Percentiles rank a stretch among this genome's conserved stretches.
These are phyloP conservation scores for Stagonosporopsis tanaceti DNA, from an alignment of 2,329 filamentous ascomycete genomes.

Conservation along the genomic window DNA sequence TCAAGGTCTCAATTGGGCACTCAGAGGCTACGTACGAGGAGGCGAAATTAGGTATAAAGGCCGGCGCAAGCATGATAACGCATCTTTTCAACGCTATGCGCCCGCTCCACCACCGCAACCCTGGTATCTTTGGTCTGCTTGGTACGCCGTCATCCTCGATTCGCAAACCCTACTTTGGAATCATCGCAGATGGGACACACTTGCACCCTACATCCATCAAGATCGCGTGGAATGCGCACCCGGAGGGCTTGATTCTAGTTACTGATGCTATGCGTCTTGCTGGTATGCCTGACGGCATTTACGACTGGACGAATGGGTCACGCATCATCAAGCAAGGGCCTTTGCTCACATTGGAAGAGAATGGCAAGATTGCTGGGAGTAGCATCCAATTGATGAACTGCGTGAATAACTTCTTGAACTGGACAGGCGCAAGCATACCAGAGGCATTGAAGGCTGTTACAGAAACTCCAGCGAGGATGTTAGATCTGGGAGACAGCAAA, in stretches of 20 bases:
- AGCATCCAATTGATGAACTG: slow-evolving; percentile 81
- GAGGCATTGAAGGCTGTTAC: slow-evolving; percentile 77
- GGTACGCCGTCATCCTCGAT: slow-evolving; percentile 57
- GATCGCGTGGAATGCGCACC: slow-evolving; percentile 87
- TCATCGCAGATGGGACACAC: slow-evolving; percentile 91
- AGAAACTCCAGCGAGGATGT: slow-evolving; percentile 77
- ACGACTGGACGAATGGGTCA: slow-evolving; percentile 82
- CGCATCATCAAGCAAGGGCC: slow-evolving; percentile 74
- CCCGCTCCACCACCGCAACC: slow-evolving; percentile 88
- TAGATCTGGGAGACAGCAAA: slow-evolving; percentile 72
- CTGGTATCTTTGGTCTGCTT: slow-evolving; percentile 86
- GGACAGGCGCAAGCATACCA: slow-evolving; percentile 73
- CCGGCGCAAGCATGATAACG: slow-evolving; percentile 87
- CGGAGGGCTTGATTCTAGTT: slow-evolving; percentile 84
- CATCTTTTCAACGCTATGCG: slow-evolving; percentile 96
- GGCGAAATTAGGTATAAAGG: slow-evolving; percentile 73
- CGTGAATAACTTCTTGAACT: slow-evolving; percentile 80
- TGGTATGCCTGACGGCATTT: slow-evolving; percentile 82
- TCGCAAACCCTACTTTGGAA: slow-evolving; percentile 78
- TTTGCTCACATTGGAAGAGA: slow-evolving; percentile 78
- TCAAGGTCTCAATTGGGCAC: slow-evolving; percentile 84
- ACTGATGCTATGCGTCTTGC: slow-evolving; percentile 92
- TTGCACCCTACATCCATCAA: slow-evolving; percentile 87
- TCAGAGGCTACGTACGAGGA: slow-evolving; percentile 88
- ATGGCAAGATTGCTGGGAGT: slow-evolving; percentile 64